Percentiles rank a stretch among this genome's conserved stretches.
Conservation (phyloP, 2,329 filamentous ascomycete genomes). For the Talaromyces atroroseus region DNA sequence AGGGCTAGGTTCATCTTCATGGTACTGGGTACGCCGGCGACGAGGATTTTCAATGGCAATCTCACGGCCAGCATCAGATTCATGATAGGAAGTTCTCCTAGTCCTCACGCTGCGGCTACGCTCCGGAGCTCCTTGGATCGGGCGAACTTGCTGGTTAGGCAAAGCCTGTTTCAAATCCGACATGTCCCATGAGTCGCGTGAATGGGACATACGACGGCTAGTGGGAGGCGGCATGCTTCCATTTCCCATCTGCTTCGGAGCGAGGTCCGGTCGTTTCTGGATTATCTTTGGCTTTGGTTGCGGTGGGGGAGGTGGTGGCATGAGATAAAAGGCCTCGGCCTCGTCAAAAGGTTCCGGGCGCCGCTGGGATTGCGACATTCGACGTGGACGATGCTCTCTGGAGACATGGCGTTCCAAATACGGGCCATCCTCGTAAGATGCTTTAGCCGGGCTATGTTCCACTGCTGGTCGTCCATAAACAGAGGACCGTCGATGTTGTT, state of each 20-base stretch:
- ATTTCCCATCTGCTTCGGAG: slow-evolving; percentile 29
- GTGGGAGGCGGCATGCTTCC: slow-evolving; percentile 20
- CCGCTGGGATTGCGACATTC: slow-evolving; percentile 20
- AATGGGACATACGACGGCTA: slow-evolving; percentile 26
- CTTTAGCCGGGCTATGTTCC: slow-evolving; percentile 27
- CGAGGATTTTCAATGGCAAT: slow-evolving; percentile 31
- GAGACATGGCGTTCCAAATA: slow-evolving; percentile 24
- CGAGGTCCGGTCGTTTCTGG: slow-evolving; percentile 29
- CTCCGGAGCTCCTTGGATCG: slow-evolving; percentile 26
- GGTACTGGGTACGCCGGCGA: slow-evolving; percentile 30
- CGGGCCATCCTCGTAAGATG: slow-evolving; percentile 27
- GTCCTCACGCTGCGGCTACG: slow-evolving; percentile 28
- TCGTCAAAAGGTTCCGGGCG: slow-evolving; percentile 19
- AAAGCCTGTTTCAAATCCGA: slow-evolving; percentile 28
- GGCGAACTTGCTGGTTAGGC: slow-evolving; percentile 27
- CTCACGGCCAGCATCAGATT: slow-evolving; percentile 25
- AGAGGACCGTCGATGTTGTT: slow-evolving; percentile 30
- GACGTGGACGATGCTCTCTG: slow-evolving; percentile 26
- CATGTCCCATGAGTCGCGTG: slow-evolving; percentile 27
- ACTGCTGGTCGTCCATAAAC: slow-evolving; percentile 30
- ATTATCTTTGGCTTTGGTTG: slow-evolving; percentile 28
- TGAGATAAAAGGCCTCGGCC: slow-evolving; percentile 39
- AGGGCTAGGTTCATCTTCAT: slow-evolving; percentile 18
- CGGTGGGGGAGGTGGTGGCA: slow-evolving; percentile 36
- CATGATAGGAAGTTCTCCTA: slow-evolving; percentile 30